Base-by-base conservation (phyloP, 2,329 filamentous ascomycete species). In the Microdochium trichocladiopsis region DNA sequence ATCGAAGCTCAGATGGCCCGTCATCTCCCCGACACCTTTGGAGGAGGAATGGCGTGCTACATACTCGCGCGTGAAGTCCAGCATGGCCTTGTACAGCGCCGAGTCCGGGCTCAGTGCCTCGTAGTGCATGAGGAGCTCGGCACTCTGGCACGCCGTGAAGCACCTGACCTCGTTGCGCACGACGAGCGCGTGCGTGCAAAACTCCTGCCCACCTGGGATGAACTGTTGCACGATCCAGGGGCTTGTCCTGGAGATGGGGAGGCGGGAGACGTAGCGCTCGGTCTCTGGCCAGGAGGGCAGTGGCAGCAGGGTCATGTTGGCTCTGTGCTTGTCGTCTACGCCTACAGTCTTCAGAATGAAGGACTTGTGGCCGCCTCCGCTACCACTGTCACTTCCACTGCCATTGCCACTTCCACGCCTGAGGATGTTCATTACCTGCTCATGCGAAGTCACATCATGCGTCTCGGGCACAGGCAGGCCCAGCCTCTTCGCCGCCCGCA, bases 1-100 rank as follows among this genome's bases (percentile, higher is more conserved):
- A 63, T 89, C 84, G 51, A 92, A 85, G 18, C 80, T 85, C 28
- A 91, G 64, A 62, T 92, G 88, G 0, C 88, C 88, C 0, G 86
- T 90, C 60, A 88, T 71, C 41, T 45, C 12, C 41, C 41, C 41
- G n/a, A 22, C 41, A 0, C 49, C 50, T 0, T 61, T 57, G 70
- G 2, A 63, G 60, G 14, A 65, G 51, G 1, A 78, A 76, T 23
- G 76, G 70, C 47, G 72, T 2, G 64, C 62, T 0, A 81, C 81
- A 51, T 86, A 83, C 11, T 66, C 69, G 51, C 77, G 64, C 1
- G 87, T 90, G 59, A 90, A 88, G 2, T 69, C 69, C 1, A 86
- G 73, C 78, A 91, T 87, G 1, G 79, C 77, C 22, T 68, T 66
- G 37, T 73, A 78, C 0, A 90, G 66, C 0, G 73, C 67, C 1